These are phyloP conservation scores for Penicillium cinerascens DNA, from an alignment of 495 filamentous ascomycete species.

Conservation along the genomic window DNA sequence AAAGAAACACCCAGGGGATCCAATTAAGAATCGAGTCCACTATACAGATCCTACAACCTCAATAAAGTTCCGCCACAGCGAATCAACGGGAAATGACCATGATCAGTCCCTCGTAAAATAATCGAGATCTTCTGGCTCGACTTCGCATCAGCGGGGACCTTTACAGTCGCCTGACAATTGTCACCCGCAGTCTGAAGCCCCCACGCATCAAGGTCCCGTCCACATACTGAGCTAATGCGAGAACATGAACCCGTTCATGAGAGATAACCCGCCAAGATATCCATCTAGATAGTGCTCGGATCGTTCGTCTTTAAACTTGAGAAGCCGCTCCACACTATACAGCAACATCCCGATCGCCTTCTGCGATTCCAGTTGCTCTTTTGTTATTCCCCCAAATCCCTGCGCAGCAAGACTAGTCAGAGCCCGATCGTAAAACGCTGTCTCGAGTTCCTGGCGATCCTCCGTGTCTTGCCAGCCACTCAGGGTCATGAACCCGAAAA, in stretches of 20 bases:
- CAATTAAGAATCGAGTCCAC: no score
- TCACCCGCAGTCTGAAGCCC: neutral
- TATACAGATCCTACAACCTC: no score
- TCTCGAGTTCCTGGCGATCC: slow-evolving; percentile 9
- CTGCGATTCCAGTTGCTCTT: slow-evolving; percentile 12
- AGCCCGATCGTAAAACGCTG: slow-evolving; percentile 7
- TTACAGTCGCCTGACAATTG: no score
- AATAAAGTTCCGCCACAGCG: no score
- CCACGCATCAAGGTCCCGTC: slow-evolving; percentile 3
- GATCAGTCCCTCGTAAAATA: no score
- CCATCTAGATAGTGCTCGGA: slow-evolving; percentile 16
- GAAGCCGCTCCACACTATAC: slow-evolving; percentile 14
- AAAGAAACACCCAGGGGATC: no score
- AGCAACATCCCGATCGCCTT: slow-evolving; percentile 16
- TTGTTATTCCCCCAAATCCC: slow-evolving; percentile 5
- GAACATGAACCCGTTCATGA: slow-evolving; percentile 4
- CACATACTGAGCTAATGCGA: slow-evolving; percentile 7
- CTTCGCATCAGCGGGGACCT: no score
- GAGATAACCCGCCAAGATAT: slow-evolving; percentile 12
- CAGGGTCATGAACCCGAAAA: slow-evolving; percentile 8
- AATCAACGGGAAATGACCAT: no score
- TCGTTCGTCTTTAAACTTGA: slow-evolving; percentile 18
- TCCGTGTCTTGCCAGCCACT: slow-evolving; percentile 9
- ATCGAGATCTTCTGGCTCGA: no score
- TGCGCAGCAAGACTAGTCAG: slow-evolving; percentile 11